Percentiles rank a stretch among this genome's conserved stretches.
Conservation (phyloP, 2,329 filamentous ascomycete genomes). For the Aspergillus sp. region DNA sequence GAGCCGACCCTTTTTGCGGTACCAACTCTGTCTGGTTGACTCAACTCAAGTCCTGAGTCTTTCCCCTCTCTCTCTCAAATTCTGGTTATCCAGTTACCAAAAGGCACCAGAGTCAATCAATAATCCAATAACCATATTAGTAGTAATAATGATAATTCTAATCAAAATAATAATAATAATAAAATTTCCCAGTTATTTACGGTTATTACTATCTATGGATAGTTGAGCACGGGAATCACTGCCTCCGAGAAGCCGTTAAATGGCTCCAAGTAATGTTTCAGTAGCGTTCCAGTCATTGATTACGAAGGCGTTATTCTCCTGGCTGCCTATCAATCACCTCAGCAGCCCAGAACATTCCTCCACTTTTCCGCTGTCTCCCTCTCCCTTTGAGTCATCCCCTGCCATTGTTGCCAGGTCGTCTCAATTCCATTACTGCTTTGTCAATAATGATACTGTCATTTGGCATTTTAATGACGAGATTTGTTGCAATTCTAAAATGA, state of each 20-base stretch:
- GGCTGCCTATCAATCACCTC: slow-evolving; percentile 9
- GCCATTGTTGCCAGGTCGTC: slow-evolving; percentile 7
- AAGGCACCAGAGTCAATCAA: no score
- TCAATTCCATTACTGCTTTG: background rate
- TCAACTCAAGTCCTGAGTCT: no score
- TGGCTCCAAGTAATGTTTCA: slow-evolving; percentile 5
- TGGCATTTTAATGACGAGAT: slow-evolving; percentile 1
- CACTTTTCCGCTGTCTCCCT: background rate
- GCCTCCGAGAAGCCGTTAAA: background rate
- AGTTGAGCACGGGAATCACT: background rate
- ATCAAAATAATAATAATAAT: no score
- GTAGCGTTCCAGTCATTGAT: slow-evolving; percentile 6
- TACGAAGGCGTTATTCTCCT: background rate
- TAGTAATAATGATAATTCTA: no score
- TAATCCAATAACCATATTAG: no score
- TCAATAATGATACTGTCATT: background rate
- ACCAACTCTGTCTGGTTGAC: no score
- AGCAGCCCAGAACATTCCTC: slow-evolving; percentile 5
- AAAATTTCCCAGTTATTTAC: no score
- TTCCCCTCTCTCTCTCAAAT: no score
- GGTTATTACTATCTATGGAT: background rate
- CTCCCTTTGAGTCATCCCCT: slow-evolving; percentile 2
- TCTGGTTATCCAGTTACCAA: no score
- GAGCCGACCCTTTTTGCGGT: background rate
- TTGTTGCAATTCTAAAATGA: background rate